Evolutionary conservation across 2,329 filamentous ascomycete species (phyloP).

Genomic region (Pyrenophora graminea): DNA sequence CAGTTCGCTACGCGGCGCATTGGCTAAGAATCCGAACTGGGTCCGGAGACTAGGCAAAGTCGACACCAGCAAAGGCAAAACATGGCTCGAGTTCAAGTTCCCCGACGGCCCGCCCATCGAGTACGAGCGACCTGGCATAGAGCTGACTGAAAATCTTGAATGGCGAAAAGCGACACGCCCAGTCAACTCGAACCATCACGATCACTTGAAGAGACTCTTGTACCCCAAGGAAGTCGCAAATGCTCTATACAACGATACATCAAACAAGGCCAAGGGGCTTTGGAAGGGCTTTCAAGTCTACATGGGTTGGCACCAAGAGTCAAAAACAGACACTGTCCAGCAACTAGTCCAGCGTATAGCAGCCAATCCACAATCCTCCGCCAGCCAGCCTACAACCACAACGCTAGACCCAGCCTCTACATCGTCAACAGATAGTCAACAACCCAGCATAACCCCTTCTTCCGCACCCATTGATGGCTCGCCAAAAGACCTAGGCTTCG

Average conservation of each 20-base stretch:
- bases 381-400: slow-evolving; percentile 9
- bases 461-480: slow-evolving; percentile 14
- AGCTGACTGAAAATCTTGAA: slow-evolving; percentile 47
- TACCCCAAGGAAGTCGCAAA: slow-evolving; percentile 26
- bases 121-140: slow-evolving; percentile 52
- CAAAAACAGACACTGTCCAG: slow-evolving; percentile 18
- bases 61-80: slow-evolving; percentile 47
- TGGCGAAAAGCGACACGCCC: slow-evolving; percentile 37
- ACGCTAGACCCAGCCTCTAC: slow-evolving; percentile 13
- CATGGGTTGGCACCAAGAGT: slow-evolving; percentile 30
- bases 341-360: slow-evolving; percentile 16
- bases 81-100: slow-evolving; percentile 55
- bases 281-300: slow-evolving; percentile 33
- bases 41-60: slow-evolving; percentile 44
- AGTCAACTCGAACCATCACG: slow-evolving; percentile 43
- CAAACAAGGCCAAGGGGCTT: slow-evolving; percentile 19
- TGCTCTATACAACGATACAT: slow-evolving; percentile 32
- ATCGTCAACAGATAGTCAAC: slow-evolving; percentile 20
- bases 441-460: slow-evolving; percentile 14
- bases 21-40: slow-evolving; percentile 37
- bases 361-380: slow-evolving; percentile 8
- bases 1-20: slow-evolving; percentile 37
- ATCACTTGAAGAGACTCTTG: slow-evolving; percentile 36
- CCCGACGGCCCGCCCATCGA: slow-evolving; percentile 55
- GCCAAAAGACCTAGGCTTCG: slow-evolving; percentile 23